These are phyloP conservation scores for Phytophthora pinifolia DNA, from an alignment of 352 stramenopile genomes.

Conservation along the genomic window DNA sequence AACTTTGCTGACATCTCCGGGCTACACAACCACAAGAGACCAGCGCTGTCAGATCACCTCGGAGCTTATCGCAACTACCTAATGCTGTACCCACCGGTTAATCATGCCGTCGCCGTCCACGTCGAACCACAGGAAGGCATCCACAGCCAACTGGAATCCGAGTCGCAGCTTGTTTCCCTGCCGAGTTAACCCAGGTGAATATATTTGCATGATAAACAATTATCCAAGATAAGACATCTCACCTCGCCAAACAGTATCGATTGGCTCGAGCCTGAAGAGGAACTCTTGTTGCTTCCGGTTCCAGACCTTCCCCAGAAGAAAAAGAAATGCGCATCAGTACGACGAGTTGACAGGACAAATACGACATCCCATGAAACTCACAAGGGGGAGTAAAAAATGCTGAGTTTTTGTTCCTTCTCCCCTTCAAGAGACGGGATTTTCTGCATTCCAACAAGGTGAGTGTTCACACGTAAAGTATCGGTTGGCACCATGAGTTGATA, in stretches of 20 bases:
- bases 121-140: conserved; percentile 88
- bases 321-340: background rate
- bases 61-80: background rate
- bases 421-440: conserved; percentile 79
- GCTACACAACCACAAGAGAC: conserved; percentile 19
- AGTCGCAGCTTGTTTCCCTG: conserved; percentile 81
- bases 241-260: conserved; percentile 76
- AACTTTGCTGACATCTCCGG: conserved; percentile 67
- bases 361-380: no score
- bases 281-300: conserved; percentile 18
- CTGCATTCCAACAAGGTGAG: conserved; percentile 24
- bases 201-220: background rate
- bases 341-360: background rate
- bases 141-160: conserved; percentile 78
- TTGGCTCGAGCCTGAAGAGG: conserved; percentile 16
- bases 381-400: conserved; percentile 85
- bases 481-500: no score
- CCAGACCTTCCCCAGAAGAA: conserved; percentile 8
- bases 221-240: background rate
- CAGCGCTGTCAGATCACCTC: background rate
- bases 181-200: no score
- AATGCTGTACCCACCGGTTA: conserved; percentile 42
- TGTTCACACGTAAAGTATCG: no score
- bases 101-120: conserved; percentile 74
- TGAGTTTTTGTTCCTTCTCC: conserved; percentile 43